Evolutionary conservation across 352 stramenopile species (phyloP).

Genomic region (Globisporangium irregulare): DNA sequence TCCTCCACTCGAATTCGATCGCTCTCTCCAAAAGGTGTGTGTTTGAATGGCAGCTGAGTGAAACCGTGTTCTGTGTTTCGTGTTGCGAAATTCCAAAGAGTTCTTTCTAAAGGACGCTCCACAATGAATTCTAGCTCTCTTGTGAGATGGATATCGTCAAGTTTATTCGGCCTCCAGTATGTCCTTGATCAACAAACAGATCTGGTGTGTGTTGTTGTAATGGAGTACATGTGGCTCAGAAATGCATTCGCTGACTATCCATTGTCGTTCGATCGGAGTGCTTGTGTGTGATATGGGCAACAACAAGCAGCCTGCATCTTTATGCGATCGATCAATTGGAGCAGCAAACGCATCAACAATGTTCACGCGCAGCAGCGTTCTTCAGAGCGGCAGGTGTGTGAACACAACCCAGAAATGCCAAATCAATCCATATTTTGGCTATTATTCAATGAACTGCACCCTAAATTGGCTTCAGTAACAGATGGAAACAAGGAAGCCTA

Average conservation of each 20-base stretch:
- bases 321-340: not conserved
- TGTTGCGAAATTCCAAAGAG: too few species aligned
- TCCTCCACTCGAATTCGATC: too few species aligned
- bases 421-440: not conserved
- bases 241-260: not conserved
- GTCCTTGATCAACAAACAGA: not conserved
- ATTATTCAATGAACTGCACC: not conserved
- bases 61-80: too few species aligned
- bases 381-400: not conserved
- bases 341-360: not conserved
- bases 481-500: slow-evolving; percentile 1
- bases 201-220: not conserved
- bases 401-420: not conserved
- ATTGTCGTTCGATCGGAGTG: not conserved
- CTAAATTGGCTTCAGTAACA: not conserved
- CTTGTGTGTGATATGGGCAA: not conserved
- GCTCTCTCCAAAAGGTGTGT: too few species aligned
- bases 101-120: too few species aligned
- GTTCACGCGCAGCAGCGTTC: not conserved
- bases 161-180: not conserved
- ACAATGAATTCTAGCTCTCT: not conserved
- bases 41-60: too few species aligned
- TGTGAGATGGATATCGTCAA: not conserved
- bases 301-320: not conserved
- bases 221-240: not conserved